phyloP scores from a whole-genome alignment of 2,329 filamentous ascomycete genomes.

The Alternaria alternata region DNA sequence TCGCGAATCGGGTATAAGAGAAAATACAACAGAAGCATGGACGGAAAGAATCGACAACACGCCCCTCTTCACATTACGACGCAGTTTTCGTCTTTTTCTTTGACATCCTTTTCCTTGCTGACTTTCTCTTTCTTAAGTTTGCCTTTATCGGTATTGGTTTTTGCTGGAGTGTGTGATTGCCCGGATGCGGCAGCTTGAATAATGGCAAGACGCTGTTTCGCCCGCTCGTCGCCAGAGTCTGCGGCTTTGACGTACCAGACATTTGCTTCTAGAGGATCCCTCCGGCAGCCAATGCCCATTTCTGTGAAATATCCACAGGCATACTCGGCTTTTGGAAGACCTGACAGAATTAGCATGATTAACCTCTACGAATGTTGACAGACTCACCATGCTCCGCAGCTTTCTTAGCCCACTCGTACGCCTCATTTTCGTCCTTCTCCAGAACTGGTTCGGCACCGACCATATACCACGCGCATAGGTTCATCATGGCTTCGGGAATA shows the following conservation, averaged over 20 bases:
- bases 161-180: constrained; percentile 37
- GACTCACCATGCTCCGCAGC: constrained; percentile 84
- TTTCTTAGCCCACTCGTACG: constrained; percentile 92
- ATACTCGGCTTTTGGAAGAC: constrained; percentile 79
- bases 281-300: constrained; percentile 95
- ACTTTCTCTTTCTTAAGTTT: constrained; percentile 44
- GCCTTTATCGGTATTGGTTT: constrained; percentile 26
- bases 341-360: constrained; percentile 53
- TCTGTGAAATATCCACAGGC: constrained; percentile 97
- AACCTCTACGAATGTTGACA: background rate
- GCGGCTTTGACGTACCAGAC: constrained; percentile 98
- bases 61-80: constrained; percentile 44
- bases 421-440: constrained; percentile 94
- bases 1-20: constrained; percentile 8
- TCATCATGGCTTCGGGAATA: constrained; percentile 93
- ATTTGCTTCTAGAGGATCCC: constrained; percentile 95
- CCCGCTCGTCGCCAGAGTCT: constrained; percentile 88
- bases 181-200: constrained; percentile 83
- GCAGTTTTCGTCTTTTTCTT: constrained; percentile 49
- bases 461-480: constrained; percentile 97
- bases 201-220: constrained; percentile 83
- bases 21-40: constrained; percentile 1
- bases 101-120: constrained; percentile 35
- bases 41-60: background rate
- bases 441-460: constrained; percentile 90